Percentiles rank a stretch among this genome's conserved stretches.
phyloP scores from a whole-genome alignment of 352 stramenopile species.

The Peronospora farinosa region DNA sequence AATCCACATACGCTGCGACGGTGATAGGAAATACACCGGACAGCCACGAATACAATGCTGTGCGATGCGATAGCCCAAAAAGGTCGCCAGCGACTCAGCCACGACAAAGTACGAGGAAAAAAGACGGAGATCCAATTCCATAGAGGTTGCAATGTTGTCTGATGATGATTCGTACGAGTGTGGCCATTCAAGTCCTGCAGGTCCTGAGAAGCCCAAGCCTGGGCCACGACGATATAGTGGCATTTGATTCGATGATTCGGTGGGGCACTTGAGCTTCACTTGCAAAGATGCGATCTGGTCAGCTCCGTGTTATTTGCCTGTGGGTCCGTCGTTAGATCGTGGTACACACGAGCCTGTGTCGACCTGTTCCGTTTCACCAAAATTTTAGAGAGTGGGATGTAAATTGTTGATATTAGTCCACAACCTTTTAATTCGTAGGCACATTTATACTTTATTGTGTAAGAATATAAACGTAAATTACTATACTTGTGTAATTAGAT shows the following conservation, averaged over 20 bases:
- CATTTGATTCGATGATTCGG: slow-evolving; percentile 6
- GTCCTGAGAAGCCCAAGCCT: slow-evolving; percentile 33
- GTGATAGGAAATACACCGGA: slow-evolving; percentile 56
- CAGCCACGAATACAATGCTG: slow-evolving; percentile 72
- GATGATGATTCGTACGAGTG: slow-evolving; percentile 48
- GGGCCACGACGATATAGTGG: slow-evolving; percentile 60
- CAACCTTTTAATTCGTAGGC: too few species aligned
- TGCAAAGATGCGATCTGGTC: slow-evolving; percentile 9
- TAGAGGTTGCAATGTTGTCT: slow-evolving; percentile 29
- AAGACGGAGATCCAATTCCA: slow-evolving; percentile 57
- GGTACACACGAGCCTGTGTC: too few species aligned
- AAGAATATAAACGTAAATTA: too few species aligned
- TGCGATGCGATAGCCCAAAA: slow-evolving; percentile 71
- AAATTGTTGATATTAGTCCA: too few species aligned
- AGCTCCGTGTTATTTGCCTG: neutral
- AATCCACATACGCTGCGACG: slow-evolving; percentile 58
- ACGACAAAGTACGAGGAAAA: slow-evolving; percentile 79
- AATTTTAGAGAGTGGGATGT: too few species aligned
- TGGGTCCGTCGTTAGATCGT: too few species aligned
- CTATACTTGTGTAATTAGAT: too few species aligned
- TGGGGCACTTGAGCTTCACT: neutral
- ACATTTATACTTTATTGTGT: too few species aligned
- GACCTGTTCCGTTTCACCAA: too few species aligned
- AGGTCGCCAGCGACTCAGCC: slow-evolving; percentile 68
- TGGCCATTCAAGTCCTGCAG: slow-evolving; percentile 31